Base-by-base conservation (phyloP, 768 basidiomycete genomes). In the Dacryopinax spathularia region DNA sequence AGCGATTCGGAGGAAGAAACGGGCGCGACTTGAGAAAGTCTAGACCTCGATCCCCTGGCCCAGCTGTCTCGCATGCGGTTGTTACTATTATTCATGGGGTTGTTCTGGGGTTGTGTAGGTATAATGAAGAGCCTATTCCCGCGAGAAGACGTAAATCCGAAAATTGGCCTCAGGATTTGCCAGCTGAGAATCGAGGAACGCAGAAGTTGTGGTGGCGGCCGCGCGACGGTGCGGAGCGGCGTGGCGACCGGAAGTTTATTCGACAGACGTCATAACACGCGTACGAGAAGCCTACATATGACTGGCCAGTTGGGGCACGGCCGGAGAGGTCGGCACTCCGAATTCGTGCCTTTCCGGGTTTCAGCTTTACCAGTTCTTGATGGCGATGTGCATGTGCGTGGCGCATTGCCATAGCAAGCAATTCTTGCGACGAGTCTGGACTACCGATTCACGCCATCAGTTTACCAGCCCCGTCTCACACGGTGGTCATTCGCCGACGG, bases 1-100 rank as follows among this genome's bases (percentile, higher is more conserved):
- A 74, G 85, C 87, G 74, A 86, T 90, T 36, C 83, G 93, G 71
- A 81, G 77, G 71, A 78, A 84, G 60, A 93, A 93, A 68, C 63
- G 72, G 33, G 67, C 66, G 62, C 67, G 69, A 63, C 63, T 62
- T 18, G 61, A 56, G 25, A 56, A 56, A 31, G 48, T 20, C 48
- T 56, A 56, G 48, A 56, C 5, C 31, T 6, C 4, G 6, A 15
- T 6, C 39, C 18, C 16, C 16, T 7, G 39, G 16, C 39, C 10
- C 6, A 13, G 12, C 13, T 44, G 43, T 44, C n/a, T 44, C 43
- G 43, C 22, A 5, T 56, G 25, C 48, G 9, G 48, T 56, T 31
- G 5, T 56, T 7, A 31, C 15, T n/a, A n/a, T n/a, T n/a, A n/a
- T n/a, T n/a, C n/a, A n/a, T n/a, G n/a, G n/a, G n/a, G n/a, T n/a